Conservation (phyloP, 2,329 filamentous ascomycete genomes). For the Colletotrichum sp. region DNA sequence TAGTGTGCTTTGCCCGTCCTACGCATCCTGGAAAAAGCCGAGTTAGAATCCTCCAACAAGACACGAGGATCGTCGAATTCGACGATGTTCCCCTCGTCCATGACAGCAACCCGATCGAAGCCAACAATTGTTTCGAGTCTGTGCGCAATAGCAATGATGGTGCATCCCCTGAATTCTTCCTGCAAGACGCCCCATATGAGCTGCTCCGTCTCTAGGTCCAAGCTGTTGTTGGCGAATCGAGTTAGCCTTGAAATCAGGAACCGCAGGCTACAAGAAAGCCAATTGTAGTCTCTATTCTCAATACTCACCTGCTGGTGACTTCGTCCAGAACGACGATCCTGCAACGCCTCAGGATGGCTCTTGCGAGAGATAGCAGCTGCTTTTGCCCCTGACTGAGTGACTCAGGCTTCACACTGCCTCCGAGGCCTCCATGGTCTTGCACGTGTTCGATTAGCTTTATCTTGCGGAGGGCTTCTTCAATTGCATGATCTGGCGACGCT, state of each 20-base stretch:
- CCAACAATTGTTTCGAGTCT: background rate
- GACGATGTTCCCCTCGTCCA: background rate
- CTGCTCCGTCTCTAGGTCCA: background rate
- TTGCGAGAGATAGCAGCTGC: background rate
- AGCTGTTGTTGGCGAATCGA: rapidly evolving
- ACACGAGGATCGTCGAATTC: background rate
- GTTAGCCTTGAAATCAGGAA: background rate
- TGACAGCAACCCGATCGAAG: background rate
- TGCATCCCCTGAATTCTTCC: background rate
- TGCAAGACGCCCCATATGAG: background rate
- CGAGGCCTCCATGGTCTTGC: background rate
- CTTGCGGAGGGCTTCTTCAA: background rate
- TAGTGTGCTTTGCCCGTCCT: background rate
- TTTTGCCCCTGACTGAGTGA: background rate
- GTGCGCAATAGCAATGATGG: background rate
- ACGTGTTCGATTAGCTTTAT: background rate
- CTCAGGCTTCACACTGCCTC: background rate
- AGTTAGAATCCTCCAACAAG: rapidly evolving
- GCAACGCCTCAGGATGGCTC: background rate
- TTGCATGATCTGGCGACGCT: background rate
- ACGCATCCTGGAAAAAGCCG: background rate
- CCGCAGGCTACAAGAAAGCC: too few species aligned
- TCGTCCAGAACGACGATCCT: background rate
- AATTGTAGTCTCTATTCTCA: background rate
- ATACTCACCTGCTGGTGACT: background rate